Evolutionary conservation across 108 stramenopile species (phyloP), one percentile per base, ranked within the genome.

Genomic region (Schizochytrium sp.): DNA sequence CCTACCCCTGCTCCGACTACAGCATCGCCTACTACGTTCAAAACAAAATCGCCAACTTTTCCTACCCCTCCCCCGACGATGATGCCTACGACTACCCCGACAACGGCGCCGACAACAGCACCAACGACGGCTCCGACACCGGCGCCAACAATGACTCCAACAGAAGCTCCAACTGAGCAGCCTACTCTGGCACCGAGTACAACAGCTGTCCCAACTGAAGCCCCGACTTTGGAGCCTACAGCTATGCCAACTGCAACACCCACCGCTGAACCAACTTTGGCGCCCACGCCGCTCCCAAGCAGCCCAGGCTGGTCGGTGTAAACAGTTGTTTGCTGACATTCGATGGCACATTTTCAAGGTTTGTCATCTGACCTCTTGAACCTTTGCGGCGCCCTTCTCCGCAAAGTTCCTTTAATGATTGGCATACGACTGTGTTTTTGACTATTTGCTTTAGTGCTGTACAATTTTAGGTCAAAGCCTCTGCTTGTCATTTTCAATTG

Each of bases 171-270:
- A 60, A 60, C 59, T 60, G 19, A 17, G 76, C 8, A 50, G 76
- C 76, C 76, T 83, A 55, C 28, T 28, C 28, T 28, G 28, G 28
- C 28, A 28, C 28, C 28, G 28, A 28, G 28, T 28, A 28, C 28
- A 28, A 28, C 28, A 28, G 28, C 28, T 28, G 28, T 28, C 28
- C 28, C 59, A 60, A 60, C 59, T 19, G 19, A 60, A 60, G 17
- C 59, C 59, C 59, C 59, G 19, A 60, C 59, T 60, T n/a, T n/a
- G 76, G 12, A 50, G 76, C 76, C 76, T 83, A 55, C 28, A 28
- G 28, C 28, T 28, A 28, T 28, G 28, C 76, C 76, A 49, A 83
- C 47, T 53, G 10, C 38, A 50, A 40, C 47, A 19, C 53, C 53
- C 5, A 55, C 76, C 50, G 50, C 28, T 15, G 72, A 72, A 72